Conservation (phyloP, 139 green algal genomes). For the Ulvella scutata region DNA sequence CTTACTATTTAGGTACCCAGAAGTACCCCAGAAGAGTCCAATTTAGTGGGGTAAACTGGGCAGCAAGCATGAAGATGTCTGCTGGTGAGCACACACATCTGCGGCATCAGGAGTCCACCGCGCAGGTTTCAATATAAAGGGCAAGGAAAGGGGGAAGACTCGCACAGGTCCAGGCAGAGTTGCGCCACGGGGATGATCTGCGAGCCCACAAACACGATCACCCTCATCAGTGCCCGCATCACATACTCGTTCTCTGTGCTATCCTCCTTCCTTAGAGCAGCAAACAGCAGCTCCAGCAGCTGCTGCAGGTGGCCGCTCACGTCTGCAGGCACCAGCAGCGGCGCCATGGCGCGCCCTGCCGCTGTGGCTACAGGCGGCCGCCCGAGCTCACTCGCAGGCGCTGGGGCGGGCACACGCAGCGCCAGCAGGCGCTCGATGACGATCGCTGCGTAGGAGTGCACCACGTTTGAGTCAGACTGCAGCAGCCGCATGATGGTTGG, state of each 20-base stretch:
- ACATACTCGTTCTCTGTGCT: conserved; percentile 90
- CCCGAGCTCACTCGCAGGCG: too few relatives aligned
- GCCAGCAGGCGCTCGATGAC: conserved; percentile 74
- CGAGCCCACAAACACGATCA: conserved; percentile 67
- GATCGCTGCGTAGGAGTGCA: conserved; percentile 93
- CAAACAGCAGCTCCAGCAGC: conserved; percentile 76
- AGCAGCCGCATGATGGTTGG: conserved; percentile 49
- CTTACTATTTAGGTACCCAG: too few relatives aligned
- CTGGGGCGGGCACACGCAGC: conserved; percentile 13
- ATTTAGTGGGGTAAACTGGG: too few relatives aligned
- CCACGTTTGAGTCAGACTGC: conserved; percentile 42
- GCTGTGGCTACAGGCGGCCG: too few relatives aligned
- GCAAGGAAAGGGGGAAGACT: too few relatives aligned
- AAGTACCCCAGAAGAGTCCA: too few relatives aligned
- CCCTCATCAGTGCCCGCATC: conserved; percentile 74
- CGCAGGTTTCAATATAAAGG: too few relatives aligned
- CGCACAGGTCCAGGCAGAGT: conserved; percentile 14
- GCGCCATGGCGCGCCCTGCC: too few relatives aligned
- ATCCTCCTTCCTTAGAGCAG: conserved; percentile 64
- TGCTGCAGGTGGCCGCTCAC: conserved; percentile 38
- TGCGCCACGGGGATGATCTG: conserved; percentile 41
- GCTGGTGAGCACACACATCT: too few relatives aligned
- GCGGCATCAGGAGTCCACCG: too few relatives aligned
- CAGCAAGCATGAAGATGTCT: too few relatives aligned
- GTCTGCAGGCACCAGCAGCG: conserved; percentile 22